Conservation (phyloP, 73 alveolate genomes). For the Stentor coeruleus region DNA sequence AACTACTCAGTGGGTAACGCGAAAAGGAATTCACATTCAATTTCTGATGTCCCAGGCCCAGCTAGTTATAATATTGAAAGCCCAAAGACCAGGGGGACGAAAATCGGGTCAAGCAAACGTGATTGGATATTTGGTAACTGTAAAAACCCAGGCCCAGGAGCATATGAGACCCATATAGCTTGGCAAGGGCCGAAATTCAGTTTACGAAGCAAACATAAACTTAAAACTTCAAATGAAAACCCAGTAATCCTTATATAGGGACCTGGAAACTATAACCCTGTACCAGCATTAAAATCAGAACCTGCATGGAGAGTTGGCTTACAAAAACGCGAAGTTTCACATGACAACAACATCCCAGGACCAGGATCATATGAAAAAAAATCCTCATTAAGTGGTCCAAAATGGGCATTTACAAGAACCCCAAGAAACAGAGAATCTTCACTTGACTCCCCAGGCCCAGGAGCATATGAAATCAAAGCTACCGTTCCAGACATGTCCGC, state of each 20-base stretch:
- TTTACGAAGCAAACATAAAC: neutral
- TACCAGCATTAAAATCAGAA: neutral
- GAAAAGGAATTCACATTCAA: neutral
- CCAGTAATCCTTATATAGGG: neutral
- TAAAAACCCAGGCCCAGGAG: neutral
- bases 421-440: too few species aligned
- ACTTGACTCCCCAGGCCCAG: neutral
- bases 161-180: neutral
- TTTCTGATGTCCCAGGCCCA: conserved; percentile 3
- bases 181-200: neutral
- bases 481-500: too few species aligned
- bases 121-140: too few species aligned
- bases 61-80: neutral
- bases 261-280: conserved; percentile 4
- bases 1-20: neutral
- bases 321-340: too few species aligned
- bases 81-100: neutral
- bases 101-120: neutral
- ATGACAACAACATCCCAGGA: neutral
- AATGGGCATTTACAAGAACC: neutral
- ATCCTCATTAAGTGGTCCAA: neutral
- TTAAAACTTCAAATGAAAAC: neutral
- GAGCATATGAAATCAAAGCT: neutral
- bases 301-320: neutral
- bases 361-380: conserved; percentile 15